Conservation (phyloP, 768 basidiomycete genomes). For the Boletus sensibilis region DNA sequence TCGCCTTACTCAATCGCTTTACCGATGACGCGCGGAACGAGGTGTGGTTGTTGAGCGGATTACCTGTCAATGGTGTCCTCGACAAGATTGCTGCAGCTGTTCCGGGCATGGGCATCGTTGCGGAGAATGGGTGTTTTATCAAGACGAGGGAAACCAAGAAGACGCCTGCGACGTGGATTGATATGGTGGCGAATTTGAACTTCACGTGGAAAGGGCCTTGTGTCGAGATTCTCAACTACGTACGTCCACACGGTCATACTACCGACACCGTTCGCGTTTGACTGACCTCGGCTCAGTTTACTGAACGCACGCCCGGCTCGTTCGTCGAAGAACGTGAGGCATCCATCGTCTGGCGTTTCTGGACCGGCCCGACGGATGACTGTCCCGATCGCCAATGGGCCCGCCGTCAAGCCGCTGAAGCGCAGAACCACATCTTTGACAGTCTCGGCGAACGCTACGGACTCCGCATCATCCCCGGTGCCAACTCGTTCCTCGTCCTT, state of each 20-base stretch:
- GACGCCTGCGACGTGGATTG: constrained; percentile 58
- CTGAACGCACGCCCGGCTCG: constrained; percentile 83
- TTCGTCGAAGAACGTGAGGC: constrained; percentile 83
- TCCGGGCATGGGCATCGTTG: constrained; percentile 76
- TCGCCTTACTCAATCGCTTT: constrained; percentile 55
- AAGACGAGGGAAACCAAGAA: constrained; percentile 45
- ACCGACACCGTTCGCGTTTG: not conserved
- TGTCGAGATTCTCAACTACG: constrained; percentile 81
- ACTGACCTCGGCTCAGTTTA: constrained; percentile 52
- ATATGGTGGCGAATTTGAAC: constrained; percentile 77
- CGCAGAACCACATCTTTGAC: constrained; percentile 91
- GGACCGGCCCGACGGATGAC: constrained; percentile 53
- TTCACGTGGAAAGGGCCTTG: constrained; percentile 79
- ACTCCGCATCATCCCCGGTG: constrained; percentile 77
- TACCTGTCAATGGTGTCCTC: constrained; percentile 61
- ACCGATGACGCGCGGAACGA: constrained; percentile 66
- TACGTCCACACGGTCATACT: constrained; percentile 38
- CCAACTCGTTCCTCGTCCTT: constrained; percentile 77
- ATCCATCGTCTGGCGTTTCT: constrained; percentile 84
- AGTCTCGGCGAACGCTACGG: constrained; percentile 83
- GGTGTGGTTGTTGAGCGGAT: constrained; percentile 80
- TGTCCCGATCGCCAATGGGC: constrained; percentile 75
- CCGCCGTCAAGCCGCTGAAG: constrained; percentile 81
- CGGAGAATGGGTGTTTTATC: constrained; percentile 88
- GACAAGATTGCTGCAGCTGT: constrained; percentile 59